phyloP scores from a whole-genome alignment of 306 rosid genomes.

The Cotoneaster glaucophyllus region DNA sequence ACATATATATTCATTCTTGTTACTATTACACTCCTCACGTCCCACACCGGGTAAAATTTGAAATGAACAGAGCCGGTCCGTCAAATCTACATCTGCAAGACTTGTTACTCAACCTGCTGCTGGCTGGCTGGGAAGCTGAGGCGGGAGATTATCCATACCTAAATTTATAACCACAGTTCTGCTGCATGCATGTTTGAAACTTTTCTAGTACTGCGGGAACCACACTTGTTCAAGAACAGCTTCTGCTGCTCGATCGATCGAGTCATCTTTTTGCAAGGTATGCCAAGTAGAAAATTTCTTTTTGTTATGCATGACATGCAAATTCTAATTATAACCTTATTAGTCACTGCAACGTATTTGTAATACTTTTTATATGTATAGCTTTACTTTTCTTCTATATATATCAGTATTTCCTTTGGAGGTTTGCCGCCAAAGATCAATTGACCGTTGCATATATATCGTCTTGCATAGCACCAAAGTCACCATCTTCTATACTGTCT shows the following conservation, averaged over 20 bases:
- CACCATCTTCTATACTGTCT: too few species aligned
- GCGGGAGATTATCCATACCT: neutral
- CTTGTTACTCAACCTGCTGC: conserved; percentile 1
- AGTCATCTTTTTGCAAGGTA: neutral
- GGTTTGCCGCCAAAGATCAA: too few species aligned
- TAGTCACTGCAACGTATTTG: too few species aligned
- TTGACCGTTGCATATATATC: too few species aligned
- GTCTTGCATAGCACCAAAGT: too few species aligned
- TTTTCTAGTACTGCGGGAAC: too few species aligned
- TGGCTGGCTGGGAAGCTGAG: neutral
- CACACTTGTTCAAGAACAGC: too few species aligned
- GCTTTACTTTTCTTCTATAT: too few species aligned
- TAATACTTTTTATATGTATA: too few species aligned
- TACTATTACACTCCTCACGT: too few species aligned
- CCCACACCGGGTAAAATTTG: neutral
- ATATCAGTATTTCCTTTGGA: too few species aligned
- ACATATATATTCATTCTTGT: neutral
- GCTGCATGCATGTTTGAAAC: neutral
- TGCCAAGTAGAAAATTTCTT: neutral
- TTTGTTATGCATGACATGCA: neutral
- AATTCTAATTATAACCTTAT: too few species aligned
- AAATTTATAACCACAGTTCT: neutral
- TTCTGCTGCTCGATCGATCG: neutral
- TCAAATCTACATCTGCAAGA: conserved; percentile 2
- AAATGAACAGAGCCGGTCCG: conserved; percentile 2